Conservation (phyloP, 257 asterid genomes). For the Solanum infundibuliforme region DNA sequence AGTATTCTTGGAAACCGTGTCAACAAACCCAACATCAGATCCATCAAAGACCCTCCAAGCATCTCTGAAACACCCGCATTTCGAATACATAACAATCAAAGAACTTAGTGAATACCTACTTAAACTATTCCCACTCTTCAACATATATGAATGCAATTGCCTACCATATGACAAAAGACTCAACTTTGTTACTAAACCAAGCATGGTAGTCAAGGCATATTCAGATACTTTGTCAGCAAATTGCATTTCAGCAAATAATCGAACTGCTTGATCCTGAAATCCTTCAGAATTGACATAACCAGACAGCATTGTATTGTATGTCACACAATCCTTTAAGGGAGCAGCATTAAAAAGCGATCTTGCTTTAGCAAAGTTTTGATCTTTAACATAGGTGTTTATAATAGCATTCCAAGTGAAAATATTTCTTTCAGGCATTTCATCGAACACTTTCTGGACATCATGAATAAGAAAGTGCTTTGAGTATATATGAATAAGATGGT, state of each 20-base stretch:
- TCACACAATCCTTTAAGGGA: constrained; percentile 53
- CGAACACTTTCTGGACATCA: constrained; percentile 60
- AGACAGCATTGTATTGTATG: constrained; percentile 60
- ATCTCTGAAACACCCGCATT: constrained; percentile 53
- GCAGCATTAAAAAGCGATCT: constrained; percentile 38
- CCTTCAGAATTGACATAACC: constrained; percentile 52
- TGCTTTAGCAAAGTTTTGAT: constrained; percentile 38
- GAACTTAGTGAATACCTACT: constrained; percentile 66
- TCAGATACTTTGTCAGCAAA: constrained; percentile 39
- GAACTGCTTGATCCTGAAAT: constrained; percentile 34
- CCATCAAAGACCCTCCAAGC: constrained; percentile 37
- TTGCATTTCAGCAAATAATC: constrained; percentile 50
- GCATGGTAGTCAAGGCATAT: constrained; percentile 68
- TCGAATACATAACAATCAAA: constrained; percentile 82
- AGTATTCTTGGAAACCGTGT: constrained; percentile 64
- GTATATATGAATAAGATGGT: constrained; percentile 48
- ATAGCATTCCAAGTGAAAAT: constrained; percentile 76
- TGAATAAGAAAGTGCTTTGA: constrained; percentile 27
- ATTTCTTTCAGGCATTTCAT: constrained; percentile 72
- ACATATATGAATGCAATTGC: constrained; percentile 72
- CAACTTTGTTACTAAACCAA: constrained; percentile 51
- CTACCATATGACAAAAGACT: constrained; percentile 37
- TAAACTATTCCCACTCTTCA: constrained; percentile 55
- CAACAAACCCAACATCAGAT: constrained; percentile 16
- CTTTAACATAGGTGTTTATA: constrained; percentile 42